Percentiles rank a stretch among this genome's conserved stretches.
Conservation (phyloP, 371 early-diverging fungal species). For the Fennellomyces sp. region DNA sequence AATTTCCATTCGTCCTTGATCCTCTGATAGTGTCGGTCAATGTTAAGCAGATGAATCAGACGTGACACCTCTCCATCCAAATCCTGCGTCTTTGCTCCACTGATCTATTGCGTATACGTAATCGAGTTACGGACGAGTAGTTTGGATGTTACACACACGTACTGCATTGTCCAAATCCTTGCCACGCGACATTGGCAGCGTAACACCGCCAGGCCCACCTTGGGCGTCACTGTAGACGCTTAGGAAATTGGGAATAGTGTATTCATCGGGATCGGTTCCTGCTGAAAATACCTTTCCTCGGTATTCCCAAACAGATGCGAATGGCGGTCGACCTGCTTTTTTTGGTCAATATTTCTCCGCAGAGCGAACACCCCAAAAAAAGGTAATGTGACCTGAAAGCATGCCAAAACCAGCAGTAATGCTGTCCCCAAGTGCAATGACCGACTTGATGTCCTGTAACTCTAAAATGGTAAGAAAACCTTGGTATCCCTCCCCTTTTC, state of each 20-base stretch:
- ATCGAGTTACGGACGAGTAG: not conserved
- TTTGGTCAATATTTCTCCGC: not conserved
- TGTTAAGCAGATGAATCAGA: slow-evolving; percentile 21
- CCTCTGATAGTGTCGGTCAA: slow-evolving; percentile 18
- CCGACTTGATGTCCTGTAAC: slow-evolving; percentile 62
- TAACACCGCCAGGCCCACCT: slow-evolving; percentile 61
- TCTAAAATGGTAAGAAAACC: not conserved
- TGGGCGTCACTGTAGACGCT: slow-evolving; percentile 33
- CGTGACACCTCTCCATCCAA: slow-evolving; percentile 31
- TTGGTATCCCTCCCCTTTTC: not conserved
- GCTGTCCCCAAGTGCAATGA: slow-evolving; percentile 73
- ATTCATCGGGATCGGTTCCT: slow-evolving; percentile 61
- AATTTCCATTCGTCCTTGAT: slow-evolving; percentile 65
- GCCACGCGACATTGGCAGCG: slow-evolving; percentile 54
- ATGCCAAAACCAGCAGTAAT: slow-evolving; percentile 74
- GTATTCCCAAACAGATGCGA: slow-evolving; percentile 57
- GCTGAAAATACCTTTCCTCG: slow-evolving; percentile 69
- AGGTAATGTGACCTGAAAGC: slow-evolving; percentile 34
- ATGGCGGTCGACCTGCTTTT: slow-evolving; percentile 50
- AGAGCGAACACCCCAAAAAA: not conserved
- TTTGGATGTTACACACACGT: slow-evolving; percentile 18
- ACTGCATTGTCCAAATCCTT: slow-evolving; percentile 68
- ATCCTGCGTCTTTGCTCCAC: slow-evolving; percentile 55
- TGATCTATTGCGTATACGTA: slow-evolving; percentile 35
- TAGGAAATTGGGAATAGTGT: slow-evolving; percentile 65